Evolutionary conservation across 345 rosid species (phyloP), one percentile per base, ranked within the genome.

Genomic region (Cardamine chenopodiifolia): DNA sequence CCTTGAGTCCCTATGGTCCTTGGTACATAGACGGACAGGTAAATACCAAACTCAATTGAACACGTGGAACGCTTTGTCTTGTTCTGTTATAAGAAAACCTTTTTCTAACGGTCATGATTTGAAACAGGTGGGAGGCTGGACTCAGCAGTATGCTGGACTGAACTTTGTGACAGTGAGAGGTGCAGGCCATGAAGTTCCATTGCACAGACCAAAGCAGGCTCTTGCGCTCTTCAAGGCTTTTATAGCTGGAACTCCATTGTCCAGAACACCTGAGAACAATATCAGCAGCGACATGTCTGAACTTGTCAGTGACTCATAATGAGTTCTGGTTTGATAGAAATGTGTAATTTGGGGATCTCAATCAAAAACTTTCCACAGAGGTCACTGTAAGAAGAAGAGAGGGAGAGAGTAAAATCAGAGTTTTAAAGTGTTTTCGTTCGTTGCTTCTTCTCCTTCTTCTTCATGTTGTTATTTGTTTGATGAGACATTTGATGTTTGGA

Each of bases 101-200:
- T 26, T 60, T 18, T 47, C 18, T 3, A 28, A 50, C 9, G 29
- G 52, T 40, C n/a, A 31, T 68, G 53, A 29, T 61, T 67, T 62
- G 71, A 56, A 84, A 77, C 88, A 93, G 98, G 98, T 94, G 14
- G 98, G 96, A 57, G 97, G 98, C 45, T 94, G 98, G 97, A 86
- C 83, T 44, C 93, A 94, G 77, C 95, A 90, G 74, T 94, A 90
- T 17, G 89, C 69, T 3, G 97, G 96, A 48, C 89, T 90, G 4
- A 87, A 83, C 34, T 94, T 94, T 52, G 97, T 91, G n/a, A 80
- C 86, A 0, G 90, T 91, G 54, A 84, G 98, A 66, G 96, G 96
- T 62, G 97, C 98, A 28, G 98, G 97, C 4, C 96, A 91, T 66
- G 97, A 94, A 83, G 97, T 91, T 26, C 95, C 98, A 29, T 79